These are phyloP conservation scores for Rhizoclosmatium globosum DNA, from an alignment of 192 early-diverging fungal species.

Conservation along the genomic window DNA sequence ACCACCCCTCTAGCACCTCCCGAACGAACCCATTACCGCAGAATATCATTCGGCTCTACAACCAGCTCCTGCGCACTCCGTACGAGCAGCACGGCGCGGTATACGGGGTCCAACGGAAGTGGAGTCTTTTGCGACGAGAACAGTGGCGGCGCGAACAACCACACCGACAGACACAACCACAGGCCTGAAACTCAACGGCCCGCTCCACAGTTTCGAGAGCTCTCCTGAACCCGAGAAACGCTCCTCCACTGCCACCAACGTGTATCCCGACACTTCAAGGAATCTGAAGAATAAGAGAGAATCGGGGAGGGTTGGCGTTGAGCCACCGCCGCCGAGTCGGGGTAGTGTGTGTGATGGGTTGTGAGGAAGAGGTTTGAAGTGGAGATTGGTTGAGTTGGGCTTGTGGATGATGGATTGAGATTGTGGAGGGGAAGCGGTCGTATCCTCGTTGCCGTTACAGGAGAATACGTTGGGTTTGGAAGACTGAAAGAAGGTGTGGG, in stretches of 20 bases:
- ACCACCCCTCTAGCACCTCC: constrained; percentile 22
- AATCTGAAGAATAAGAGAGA: neutral
- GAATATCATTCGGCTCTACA: constrained; percentile 29
- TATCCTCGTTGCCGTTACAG: constrained; percentile 25
- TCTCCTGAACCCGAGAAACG: no score
- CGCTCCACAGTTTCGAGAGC: constrained; percentile 20
- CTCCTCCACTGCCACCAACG: no score
- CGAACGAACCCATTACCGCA: constrained; percentile 29
- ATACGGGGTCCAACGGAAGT: constrained; percentile 6
- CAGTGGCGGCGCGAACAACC: neutral
- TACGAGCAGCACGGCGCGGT: neutral
- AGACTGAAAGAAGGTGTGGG: neutral
- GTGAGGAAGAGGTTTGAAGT: constrained; percentile 23
- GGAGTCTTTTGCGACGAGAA: constrained; percentile 4
- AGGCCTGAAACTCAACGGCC: neutral
- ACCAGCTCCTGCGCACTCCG: constrained; percentile 27
- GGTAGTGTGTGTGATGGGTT: neutral
- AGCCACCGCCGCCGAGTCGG: neutral
- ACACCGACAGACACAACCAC: neutral
- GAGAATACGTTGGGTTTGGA: neutral
- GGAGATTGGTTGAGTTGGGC: neutral
- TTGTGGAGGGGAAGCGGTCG: constrained; percentile 26
- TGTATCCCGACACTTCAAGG: no score
- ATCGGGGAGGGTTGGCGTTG: neutral
- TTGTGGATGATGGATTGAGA: constrained; percentile 20